Evolutionary conservation across 305 asterid genomes (phyloP), one percentile per base, ranked within the genome.

Genomic region (Solanum hybrid): DNA sequence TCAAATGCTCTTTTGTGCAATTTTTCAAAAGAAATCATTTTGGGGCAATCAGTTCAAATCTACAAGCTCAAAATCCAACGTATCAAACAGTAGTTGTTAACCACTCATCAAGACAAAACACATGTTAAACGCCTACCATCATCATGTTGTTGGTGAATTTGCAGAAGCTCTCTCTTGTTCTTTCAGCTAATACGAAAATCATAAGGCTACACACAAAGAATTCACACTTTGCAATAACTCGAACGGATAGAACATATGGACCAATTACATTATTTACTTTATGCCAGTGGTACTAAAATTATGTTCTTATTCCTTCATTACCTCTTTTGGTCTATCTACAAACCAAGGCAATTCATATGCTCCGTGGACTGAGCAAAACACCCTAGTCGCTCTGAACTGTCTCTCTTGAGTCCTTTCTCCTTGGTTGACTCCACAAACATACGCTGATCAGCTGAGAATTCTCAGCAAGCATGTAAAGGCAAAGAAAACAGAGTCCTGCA

Each of bases 401-500:
- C 89, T 75, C 92, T 33, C 92, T 22, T 33, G 92, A 89, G 80
- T 94, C 96, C 91, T 95, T 92, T 92, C 93, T 94, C 91, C 93
- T 91, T 39, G 92, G 90, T 88, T 93, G 79, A 89, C 92, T 91
- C 26, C 92, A 93, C 91, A 90, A 90, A 91, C 93, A 92, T 4
- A 93, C 34, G 87, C 65, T 92, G 84, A 90, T 92, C 51, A 92
- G 79, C 29, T 75, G 93, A 38, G 97, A 95, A 45, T 94, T 93
- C 90, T 93, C 96, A 7, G 93, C 89, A 77, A 96, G 92, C 90
- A 94, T 79, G 91, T 95, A 96, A 86, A 96, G 92, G 92, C 99
- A 97, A 89, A 95, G 93, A 39, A 96, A 91, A 95, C 98, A 96
- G 91, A 96, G 91, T 87, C 99, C 99, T 97, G 94, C 92, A 93